Conservation (phyloP, 73 alveolate genomes). For the Durusdinium trenchii region DNA sequence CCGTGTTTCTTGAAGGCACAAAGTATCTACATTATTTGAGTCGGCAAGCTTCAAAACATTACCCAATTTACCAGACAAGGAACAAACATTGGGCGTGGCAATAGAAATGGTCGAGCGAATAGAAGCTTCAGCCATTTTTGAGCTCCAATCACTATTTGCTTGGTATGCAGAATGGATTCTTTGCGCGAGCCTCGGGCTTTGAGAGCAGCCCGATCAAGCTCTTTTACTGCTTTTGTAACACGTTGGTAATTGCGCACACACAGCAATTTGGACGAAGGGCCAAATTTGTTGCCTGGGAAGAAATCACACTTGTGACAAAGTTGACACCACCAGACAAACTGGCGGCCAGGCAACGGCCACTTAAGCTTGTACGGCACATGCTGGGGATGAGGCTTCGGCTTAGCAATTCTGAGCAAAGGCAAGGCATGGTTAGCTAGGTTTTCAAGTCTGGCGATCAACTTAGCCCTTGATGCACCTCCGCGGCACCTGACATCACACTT, state of each 20-base stretch:
- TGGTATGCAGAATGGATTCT: too few relatives aligned
- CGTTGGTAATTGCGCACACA: too few relatives aligned
- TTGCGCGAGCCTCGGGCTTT: too few relatives aligned
- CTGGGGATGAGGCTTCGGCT: neutral
- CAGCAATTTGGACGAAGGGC: neutral
- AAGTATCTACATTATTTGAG: neutral
- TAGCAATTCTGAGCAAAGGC: neutral
- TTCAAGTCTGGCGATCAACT: neutral
- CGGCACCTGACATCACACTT: neutral
- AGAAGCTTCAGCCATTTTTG: neutral
- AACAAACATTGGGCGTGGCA: constrained; percentile 9
- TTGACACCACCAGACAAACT: neutral
- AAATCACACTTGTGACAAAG: neutral
- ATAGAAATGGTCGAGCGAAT: neutral
- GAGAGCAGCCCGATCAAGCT: neutral
- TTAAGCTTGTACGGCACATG: neutral
- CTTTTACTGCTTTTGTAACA: too few relatives aligned
- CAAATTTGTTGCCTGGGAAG: neutral
- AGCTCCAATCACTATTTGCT: too few relatives aligned
- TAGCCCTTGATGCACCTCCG: neutral
- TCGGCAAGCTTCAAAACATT: neutral
- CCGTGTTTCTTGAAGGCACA: constrained; percentile 37
- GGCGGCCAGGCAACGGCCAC: neutral
- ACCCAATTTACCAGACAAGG: neutral
- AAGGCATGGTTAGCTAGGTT: neutral